Percentiles rank a stretch among this genome's conserved stretches.
Conservation (phyloP, 371 early-diverging fungal species). For the Enterospora canceri region DNA sequence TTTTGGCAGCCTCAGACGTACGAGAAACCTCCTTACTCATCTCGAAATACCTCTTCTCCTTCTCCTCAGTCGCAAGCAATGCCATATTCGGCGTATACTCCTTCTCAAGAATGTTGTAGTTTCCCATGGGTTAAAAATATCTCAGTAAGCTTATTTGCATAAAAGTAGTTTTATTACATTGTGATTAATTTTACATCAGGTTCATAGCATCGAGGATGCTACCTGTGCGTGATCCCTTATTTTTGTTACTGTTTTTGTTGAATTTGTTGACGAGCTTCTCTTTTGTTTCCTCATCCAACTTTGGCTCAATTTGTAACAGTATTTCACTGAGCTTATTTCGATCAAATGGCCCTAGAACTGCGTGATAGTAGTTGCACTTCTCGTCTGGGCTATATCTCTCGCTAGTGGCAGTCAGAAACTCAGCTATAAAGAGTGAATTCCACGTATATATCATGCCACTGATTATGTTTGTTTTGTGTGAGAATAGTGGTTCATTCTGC, state of each 20-base stretch:
- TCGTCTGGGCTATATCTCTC: conserved; percentile 20
- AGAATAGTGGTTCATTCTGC: conserved; percentile 10
- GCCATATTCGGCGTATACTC: too few species aligned
- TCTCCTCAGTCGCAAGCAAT: neutral
- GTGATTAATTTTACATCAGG: conserved; percentile 3
- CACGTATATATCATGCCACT: conserved; percentile 53
- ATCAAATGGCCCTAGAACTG: conserved; percentile 30
- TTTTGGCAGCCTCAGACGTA: neutral
- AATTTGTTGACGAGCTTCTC: conserved; percentile 22
- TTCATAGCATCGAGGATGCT: conserved; percentile 45
- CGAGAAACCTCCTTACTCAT: neutral
- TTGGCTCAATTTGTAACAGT: conserved; percentile 30
- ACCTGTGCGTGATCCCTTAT: conserved; percentile 13
- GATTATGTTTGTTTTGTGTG: conserved; percentile 30
- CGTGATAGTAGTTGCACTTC: conserved; percentile 9
- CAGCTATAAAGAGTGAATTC: conserved; percentile 53
- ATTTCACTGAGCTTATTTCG: conserved; percentile 39
- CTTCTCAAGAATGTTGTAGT: too few species aligned
- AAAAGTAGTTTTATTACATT: too few species aligned
- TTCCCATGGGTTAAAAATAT: too few species aligned
- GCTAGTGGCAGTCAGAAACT: conserved; percentile 48
- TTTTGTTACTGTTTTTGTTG: neutral
- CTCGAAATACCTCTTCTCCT: neutral
- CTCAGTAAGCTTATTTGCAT: too few species aligned
- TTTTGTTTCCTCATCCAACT: conserved; percentile 26